These are phyloP conservation scores for Cutaneotrichosporon sp. DNA, from an alignment of 1,284 basidiomycete species.

Conservation along the genomic window DNA sequence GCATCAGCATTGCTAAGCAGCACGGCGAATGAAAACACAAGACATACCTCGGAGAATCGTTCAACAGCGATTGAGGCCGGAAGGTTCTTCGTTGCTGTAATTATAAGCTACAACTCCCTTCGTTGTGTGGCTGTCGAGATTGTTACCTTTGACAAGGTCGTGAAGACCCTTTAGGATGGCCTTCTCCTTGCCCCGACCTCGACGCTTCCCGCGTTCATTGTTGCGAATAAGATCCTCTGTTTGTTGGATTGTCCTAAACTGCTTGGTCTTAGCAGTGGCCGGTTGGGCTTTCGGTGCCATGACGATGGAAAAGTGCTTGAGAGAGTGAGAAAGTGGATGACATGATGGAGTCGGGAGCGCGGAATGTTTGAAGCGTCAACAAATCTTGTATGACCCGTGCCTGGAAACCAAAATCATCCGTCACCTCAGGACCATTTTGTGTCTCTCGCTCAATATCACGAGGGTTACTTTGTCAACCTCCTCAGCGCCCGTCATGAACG, in stretches of 20 bases:
- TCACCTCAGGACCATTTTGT: too few species aligned
- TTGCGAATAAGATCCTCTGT: conserved; percentile 31
- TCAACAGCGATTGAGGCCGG: conserved; percentile 77
- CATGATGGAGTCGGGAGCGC: too few species aligned
- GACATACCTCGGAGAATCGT: conserved; percentile 69
- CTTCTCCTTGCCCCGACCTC: conserved; percentile 34
- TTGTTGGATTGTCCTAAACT: conserved; percentile 29
- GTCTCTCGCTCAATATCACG: too few species aligned
- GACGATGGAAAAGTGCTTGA: neutral
- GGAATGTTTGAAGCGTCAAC: conserved; percentile 1
- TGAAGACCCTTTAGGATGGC: conserved; percentile 28
- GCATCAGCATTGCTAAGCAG: neutral
- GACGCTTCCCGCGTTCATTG: conserved; percentile 18
- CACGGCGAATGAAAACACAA: too few species aligned
- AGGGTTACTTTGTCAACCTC: too few species aligned
- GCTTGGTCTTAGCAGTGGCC: conserved; percentile 3
- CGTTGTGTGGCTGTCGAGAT: neutral
- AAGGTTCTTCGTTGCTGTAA: conserved; percentile 56
- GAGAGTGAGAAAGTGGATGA: neutral
- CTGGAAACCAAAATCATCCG: conserved; percentile 1
- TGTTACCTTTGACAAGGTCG: conserved; percentile 28
- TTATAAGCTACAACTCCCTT: neutral
- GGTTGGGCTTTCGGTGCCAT: conserved; percentile 3
- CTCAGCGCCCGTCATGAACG: conserved; percentile 9
- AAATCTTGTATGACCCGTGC: conserved; percentile 1